Conservation (phyloP, 2,329 filamentous ascomycete species). For the Malbranchea cinnamomea region DNA sequence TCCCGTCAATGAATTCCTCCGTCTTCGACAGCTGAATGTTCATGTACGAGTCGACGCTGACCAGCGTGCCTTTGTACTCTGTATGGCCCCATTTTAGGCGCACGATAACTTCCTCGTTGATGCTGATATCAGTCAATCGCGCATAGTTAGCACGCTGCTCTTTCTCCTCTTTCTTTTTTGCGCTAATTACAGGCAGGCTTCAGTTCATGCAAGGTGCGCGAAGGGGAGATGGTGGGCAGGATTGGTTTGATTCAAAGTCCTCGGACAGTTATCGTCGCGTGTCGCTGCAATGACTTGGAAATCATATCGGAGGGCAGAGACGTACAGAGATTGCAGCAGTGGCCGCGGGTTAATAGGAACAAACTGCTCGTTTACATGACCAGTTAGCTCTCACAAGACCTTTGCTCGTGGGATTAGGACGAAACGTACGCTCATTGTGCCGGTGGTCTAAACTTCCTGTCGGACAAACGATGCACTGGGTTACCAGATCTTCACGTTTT, state of each 20-base stretch:
- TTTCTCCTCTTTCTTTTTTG: not conserved
- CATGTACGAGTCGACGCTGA: slow-evolving; percentile 97
- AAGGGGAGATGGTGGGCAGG: no score
- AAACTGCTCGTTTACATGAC: no score
- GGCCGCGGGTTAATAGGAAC: slow-evolving; percentile 93
- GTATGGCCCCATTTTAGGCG: slow-evolving; percentile 96
- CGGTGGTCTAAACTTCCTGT: no score
- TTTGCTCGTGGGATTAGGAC: no score
- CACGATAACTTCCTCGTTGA: slow-evolving; percentile 81
- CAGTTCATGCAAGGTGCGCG: no score
- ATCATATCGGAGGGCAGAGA: slow-evolving; percentile 13
- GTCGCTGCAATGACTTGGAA: not conserved
- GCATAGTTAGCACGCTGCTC: not conserved
- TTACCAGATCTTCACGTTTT: no score
- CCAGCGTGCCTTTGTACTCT: slow-evolving; percentile 87
- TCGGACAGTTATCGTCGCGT: no score
- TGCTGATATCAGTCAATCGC: slow-evolving; percentile 32
- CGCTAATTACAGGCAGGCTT: not conserved
- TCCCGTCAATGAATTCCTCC: slow-evolving; percentile 81
- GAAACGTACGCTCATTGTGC: no score
- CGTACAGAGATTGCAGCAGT: slow-evolving; percentile 82
- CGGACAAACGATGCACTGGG: no score
- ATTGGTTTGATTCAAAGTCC: no score
- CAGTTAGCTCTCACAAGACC: no score
- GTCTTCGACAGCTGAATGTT: slow-evolving; percentile 87